Conservation (phyloP, 2,329 filamentous ascomycete genomes). For the Venturia nashicola region DNA sequence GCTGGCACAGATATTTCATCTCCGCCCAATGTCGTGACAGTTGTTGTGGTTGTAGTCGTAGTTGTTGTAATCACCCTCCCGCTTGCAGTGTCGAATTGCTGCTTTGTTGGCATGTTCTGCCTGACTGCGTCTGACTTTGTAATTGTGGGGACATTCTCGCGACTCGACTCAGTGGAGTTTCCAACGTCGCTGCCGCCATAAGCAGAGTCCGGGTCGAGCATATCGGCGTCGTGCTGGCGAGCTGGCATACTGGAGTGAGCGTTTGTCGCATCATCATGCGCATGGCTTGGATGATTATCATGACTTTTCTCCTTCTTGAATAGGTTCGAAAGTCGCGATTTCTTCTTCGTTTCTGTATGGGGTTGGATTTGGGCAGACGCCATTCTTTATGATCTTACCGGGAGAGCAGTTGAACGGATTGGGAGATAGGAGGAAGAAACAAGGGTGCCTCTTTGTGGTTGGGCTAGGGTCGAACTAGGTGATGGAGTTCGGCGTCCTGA, state of each 20-base stretch:
- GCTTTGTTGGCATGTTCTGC: background rate
- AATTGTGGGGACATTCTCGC: slow-evolving; percentile 1
- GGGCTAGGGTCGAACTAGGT: background rate
- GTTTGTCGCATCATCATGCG: background rate
- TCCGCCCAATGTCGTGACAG: background rate
- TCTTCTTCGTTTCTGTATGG: background rate
- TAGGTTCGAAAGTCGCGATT: slow-evolving; percentile 3
- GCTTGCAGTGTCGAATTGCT: slow-evolving; percentile 1
- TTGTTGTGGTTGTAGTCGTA: slow-evolving; percentile 5
- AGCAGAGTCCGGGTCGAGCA: slow-evolving; percentile 4
- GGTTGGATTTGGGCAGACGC: background rate
- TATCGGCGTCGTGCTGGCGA: background rate
- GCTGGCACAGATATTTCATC: background rate
- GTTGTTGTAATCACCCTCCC: slow-evolving; percentile 7
- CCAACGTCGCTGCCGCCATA: slow-evolving; percentile 6
- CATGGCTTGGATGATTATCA: background rate
- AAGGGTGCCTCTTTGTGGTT: background rate
- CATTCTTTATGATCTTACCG: background rate
- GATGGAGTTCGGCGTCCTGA: background rate
- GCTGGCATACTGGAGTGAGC: background rate
- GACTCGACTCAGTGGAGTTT: background rate
- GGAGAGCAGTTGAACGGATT: background rate
- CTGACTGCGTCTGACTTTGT: background rate
- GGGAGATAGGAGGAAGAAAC: background rate
- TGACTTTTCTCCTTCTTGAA: slow-evolving; percentile 3